Evolutionary conservation across 148 eudicot genomes (phyloP), one percentile per base, ranked within the genome.

Genomic region (Diospyros lotus): DNA sequence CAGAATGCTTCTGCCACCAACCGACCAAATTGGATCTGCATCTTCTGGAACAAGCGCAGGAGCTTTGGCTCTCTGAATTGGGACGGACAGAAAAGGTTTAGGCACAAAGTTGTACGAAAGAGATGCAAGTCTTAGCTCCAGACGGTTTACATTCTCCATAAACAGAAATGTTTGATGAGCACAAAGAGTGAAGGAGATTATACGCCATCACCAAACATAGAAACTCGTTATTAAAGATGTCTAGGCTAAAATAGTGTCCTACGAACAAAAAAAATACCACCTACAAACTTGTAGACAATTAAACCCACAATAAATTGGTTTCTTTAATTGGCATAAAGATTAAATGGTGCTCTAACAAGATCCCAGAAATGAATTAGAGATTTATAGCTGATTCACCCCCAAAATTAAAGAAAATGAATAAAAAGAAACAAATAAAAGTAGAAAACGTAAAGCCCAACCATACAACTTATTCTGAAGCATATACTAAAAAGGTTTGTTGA

Each of bases 11-110:
- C 76, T 88, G 62, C 91, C 64, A 55, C 90, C 85, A 44, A 58
- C 77, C 7, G 88, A 80, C 98, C 93, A 92, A 40, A 84, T 80
- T 46, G 89, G 84, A 78, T 84, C 88, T 63, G 86, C 78, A 66
- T 84, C 84, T 83, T 95, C 98, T 38, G 90, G 91, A 69, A 92
- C 87, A 75, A 95, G 93, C 66, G 80, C 90, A 6, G 98, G 98
- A 53, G 96, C 79, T 81, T 72, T 88, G 67, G 91, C 77, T 86
- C 86, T 89, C 98, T 94, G 89, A 83, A 80, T 64, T 75, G 61
- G n/a, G 61, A 56, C 1, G 67, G 54, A 51, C 4, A 64, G 15
- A 38, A 50, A 28, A 58, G 13, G 59, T 53, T 54, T 60, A 59
- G 75, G 72, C 58, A 68, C 50, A 15, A 28, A 75, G 51, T 44